Base-by-base conservation (phyloP, 2,329 filamentous ascomycete genomes). In the Calonectria pseudoreteaudii region DNA sequence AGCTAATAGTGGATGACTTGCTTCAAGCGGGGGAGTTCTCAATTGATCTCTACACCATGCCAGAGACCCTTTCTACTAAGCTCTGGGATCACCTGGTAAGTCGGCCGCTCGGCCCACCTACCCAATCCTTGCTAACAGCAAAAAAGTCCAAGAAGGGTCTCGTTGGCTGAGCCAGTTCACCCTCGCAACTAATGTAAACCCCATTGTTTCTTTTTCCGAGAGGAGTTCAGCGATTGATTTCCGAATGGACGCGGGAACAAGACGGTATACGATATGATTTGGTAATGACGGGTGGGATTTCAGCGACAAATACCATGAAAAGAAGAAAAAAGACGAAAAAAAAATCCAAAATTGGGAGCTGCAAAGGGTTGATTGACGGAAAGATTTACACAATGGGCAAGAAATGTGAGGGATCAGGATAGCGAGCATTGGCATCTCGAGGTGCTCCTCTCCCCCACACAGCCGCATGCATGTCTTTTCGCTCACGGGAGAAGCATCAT, bases 41-140 rank as follows among this genome's bases (percentile, higher is more conserved):
- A 74, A 96, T 99, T 79, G 97, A 99, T 82, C 90, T 99, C 72
- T 98, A 98, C 87, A 98, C 97, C n/a, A 92, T 99, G 77, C 96
- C 97, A 1, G 97, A 98, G 78, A 86, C 88, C 34, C 90, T 98
- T 47, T 94, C 97, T 83, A 97, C 97, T 85, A 95, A 95, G 92
- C 92, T 99, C 74, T 98, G 96, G 96, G 96, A 98, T 75, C 97
- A 97, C 83, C 82, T 92, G 79, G 90, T 89, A 84, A 84, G 85
- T 83, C 49, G 53, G 28, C 28, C 62, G 11, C n/a, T 26, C n/a
- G 13, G 13, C 26, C 23, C 4, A 23, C n/a, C 10, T 41, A 10
- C 7, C 62, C 14, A 18, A 30, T 20, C 52, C 28, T 9, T 11
- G 31, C 77, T 76, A 28, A 77, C 62, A 38, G 11, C 3, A 18